Base-by-base conservation (phyloP, 768 basidiomycete species). In the Tylopilus plumbeoviolaceoides region DNA sequence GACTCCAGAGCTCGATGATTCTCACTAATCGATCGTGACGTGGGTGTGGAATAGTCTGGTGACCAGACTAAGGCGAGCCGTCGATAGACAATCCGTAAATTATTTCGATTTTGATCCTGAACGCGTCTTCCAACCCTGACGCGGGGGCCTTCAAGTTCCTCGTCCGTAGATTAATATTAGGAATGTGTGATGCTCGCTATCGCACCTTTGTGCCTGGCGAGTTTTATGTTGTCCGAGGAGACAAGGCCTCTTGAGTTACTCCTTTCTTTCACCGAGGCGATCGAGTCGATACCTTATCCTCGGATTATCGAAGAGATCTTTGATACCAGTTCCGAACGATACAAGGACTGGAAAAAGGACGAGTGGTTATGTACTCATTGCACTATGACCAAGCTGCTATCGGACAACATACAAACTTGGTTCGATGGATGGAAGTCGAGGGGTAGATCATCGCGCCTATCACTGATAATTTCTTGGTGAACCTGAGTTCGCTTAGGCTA, bases 341-440 rank as follows among this genome's bases (percentile, higher is more conserved):
- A 66, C 56, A 47, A n/a, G 33, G 12, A 60, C 48, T 72, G 70
- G 72, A 44, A 59, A 14, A 64, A 62, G 39, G 58, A 59, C 17
- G 66, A 70, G 27, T 67, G 68, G 60, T 17, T 72, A n/a, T 73
- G 72, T 53, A 53, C 57, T 51, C 20, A 46, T 1, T 72, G 71
- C 49, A n/a, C n/a, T n/a, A 61, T 73, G 46, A 46, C 36, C 5
- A 52, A 53, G 45, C 40, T 73, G 27, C 31, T 62, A 27, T 56
- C 51, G 30, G 53, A 51, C 17, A 50, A 39, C 10, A 14, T 59
- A 20, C 53, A 44, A 14, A 27, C 41, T 17, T 61, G 60, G 60
- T 62, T 58, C n/a, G 42, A 54, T 7, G 17, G 17, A n/a, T 44
- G 18, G 46, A 42, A 11, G 2, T 30, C 28, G 20, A 28, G 15